Evolutionary conservation across 768 basidiomycete species (phyloP), one percentile per base, ranked within the genome.

Genomic region (Exidia glandulosa): DNA sequence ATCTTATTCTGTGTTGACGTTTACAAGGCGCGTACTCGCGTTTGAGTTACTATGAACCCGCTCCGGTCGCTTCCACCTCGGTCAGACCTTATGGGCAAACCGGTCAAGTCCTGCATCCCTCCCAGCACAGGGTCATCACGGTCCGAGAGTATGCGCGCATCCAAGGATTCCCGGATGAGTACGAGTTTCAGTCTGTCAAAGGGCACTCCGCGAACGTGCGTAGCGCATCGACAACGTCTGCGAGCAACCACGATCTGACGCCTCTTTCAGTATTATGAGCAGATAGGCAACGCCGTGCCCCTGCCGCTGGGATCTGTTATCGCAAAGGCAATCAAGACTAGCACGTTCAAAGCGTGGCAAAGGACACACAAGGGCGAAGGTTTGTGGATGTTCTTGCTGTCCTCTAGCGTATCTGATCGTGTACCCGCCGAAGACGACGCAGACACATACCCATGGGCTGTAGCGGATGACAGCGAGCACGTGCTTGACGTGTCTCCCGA

Each of bases 231-330:
- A 45, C 19, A 14, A 12, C 41, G 23, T 37, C 12, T 19, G 12
- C 36, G 36, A 45, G 31, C 12, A 56, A 2, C 27, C 48, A 48
- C 29, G 32, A n/a, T n/a, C 55, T 30, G 32, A 48, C n/a, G 41
- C 59, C 60, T 10, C 36, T 23, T 61, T 27, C 62, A 90, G 88
- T 85, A 86, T 82, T 75, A 84, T 60, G 75, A 79, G 56, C 88
- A 90, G 63, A 89, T 90, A 50, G 89, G 88, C 0, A 90, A 90
- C 66, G 88, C 87, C 2, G 88, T 89, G 6, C 86, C 88, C 2
- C 77, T 88, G 7, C 84, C 84, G 2, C 75, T 90, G 27, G 86
- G 85, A 3, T 72, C 79, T 10, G 85, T 86, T 2, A 73, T 89
- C 2, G 86, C 85, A 6, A 73, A 70, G 56, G 71, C 72, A 6